A percentile compares a stretch with the other conserved stretches of the same genome.
These are phyloP conservation scores for Candida maltosa DNA, from an alignment of 805 yeast genomes.

Conservation along the genomic window DNA sequence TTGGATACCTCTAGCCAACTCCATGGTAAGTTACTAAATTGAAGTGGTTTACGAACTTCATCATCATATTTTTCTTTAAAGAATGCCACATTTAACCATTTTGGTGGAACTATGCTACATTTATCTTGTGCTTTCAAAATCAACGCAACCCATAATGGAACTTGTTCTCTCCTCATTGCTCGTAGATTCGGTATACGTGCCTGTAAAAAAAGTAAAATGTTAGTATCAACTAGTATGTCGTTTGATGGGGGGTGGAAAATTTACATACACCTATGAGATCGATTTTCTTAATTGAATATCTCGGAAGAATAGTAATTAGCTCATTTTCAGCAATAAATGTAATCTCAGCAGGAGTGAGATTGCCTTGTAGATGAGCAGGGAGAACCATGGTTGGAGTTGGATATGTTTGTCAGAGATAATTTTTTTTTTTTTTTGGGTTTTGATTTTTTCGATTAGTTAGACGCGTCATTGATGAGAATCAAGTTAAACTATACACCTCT, in stretches of 20 bases:
- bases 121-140: constrained; percentile 79
- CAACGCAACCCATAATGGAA: constrained; percentile 88
- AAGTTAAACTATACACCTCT: not conserved
- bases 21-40: constrained; percentile 76
- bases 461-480: not conserved
- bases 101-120: constrained; percentile 82
- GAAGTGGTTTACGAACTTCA: constrained; percentile 55
- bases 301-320: constrained; percentile 68
- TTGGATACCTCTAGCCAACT: constrained; percentile 85
- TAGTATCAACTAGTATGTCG: too few relatives aligned
- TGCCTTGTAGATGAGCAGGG: constrained; percentile 50
- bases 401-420: not conserved
- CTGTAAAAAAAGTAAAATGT: constrained; percentile 23
- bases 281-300: constrained; percentile 65
- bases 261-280: constrained; percentile 59
- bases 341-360: constrained; percentile 73
- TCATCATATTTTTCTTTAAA: constrained; percentile 60
- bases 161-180: constrained; percentile 64
- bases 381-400: constrained; percentile 49
- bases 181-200: constrained; percentile 53
- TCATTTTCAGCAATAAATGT: constrained; percentile 85
- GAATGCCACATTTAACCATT: constrained; percentile 64
- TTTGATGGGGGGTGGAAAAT: too few relatives aligned
- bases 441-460: not conserved
- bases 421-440: constrained; percentile 1